Base-by-base conservation (phyloP, 2,329 filamentous ascomycete species). In the Ophiocordyceps camponoti-leonardi region DNA sequence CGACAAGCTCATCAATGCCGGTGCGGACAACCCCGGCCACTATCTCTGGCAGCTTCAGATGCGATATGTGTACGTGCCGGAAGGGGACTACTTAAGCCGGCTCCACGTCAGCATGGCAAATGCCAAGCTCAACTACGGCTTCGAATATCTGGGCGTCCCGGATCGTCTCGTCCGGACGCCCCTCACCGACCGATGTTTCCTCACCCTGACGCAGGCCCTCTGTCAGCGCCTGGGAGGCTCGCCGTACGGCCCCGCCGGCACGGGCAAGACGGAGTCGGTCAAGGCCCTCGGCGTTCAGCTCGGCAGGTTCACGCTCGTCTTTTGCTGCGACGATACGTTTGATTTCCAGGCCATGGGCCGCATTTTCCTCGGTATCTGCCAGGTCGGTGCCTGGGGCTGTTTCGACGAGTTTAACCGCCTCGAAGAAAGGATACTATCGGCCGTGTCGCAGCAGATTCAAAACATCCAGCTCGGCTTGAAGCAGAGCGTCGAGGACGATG, bases 351-450 rank as follows among this genome's bases (percentile, higher is more conserved):
- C 92, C 44, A 98, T 99, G 92, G 93, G 93, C 14, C 86, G 92
- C 54, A 99, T 99, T 55, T 98, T 99, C 75, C 73, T 98, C 33
- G 92, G 92, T 73, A 94, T 99, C 50, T 98, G 93, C 61, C 92
- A 98, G 62, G 92, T 99, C 43, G 92, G 92, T 61, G 92, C 92
- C 5, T 99, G 92, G 92, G 93, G 93, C 56, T 99, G 92, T 69
- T 99, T 99, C 64, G 92, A 99, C 58, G 92, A 99, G 68, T 99
- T 99, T 72, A 99, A 99, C 65, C 85, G 92, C 74, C 72, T 99
- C 19, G 92, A 99, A 58, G 92, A 99, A 67, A 81, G 92, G 51
- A 99, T 99, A 49, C 66, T 99, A 49, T 98, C 93, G 41, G 92
- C 92, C 18, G 93, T 99, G 16, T 98, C 93, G 19, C 92, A 99